Conservation (phyloP, 164 flowering plant species). For the Aristolochia californica region DNA sequence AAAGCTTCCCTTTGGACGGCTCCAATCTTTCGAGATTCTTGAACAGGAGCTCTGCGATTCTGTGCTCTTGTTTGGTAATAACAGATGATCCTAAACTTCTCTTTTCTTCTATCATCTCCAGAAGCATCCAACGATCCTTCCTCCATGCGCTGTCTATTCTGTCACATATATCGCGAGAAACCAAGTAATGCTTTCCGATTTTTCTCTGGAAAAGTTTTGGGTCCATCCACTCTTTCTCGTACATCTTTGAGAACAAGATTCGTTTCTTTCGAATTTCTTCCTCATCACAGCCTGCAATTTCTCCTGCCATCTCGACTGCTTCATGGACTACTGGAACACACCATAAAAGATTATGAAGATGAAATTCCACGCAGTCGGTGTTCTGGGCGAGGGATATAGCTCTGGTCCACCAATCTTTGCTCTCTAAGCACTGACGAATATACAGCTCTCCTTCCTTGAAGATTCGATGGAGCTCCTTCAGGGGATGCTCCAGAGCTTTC, state of each 20-base stretch:
- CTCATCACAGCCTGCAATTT: constrained; percentile 47
- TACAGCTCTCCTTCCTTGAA: constrained; percentile 70
- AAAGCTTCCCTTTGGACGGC: constrained; percentile 28
- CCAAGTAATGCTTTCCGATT: constrained; percentile 68
- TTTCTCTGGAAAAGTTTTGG: constrained; percentile 54
- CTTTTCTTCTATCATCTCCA: constrained; percentile 44
- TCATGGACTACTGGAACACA: constrained; percentile 56
- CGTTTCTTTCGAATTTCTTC: constrained; percentile 57
- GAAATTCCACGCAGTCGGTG: constrained; percentile 65
- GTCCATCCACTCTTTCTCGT: constrained; percentile 58
- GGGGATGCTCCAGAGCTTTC: constrained; percentile 74
- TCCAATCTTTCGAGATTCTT: constrained; percentile 34
- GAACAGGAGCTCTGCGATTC: constrained; percentile 33
- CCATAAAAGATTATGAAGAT: constrained; percentile 62
- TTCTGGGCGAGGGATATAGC: constrained; percentile 52
- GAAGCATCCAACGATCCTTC: constrained; percentile 55
- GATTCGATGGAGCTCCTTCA: constrained; percentile 53
- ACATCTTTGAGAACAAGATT: constrained; percentile 34
- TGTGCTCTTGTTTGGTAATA: constrained; percentile 30
- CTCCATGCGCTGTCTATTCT: constrained; percentile 45
- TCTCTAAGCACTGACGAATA: constrained; percentile 48
- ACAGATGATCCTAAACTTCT: constrained; percentile 13
- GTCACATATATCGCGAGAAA: constrained; percentile 37
- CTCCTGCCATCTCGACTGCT: constrained; percentile 59
- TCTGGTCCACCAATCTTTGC: constrained; percentile 62